Evolutionary conservation across 805 yeast species (phyloP).

Genomic region (Citeromyces matritensis): DNA sequence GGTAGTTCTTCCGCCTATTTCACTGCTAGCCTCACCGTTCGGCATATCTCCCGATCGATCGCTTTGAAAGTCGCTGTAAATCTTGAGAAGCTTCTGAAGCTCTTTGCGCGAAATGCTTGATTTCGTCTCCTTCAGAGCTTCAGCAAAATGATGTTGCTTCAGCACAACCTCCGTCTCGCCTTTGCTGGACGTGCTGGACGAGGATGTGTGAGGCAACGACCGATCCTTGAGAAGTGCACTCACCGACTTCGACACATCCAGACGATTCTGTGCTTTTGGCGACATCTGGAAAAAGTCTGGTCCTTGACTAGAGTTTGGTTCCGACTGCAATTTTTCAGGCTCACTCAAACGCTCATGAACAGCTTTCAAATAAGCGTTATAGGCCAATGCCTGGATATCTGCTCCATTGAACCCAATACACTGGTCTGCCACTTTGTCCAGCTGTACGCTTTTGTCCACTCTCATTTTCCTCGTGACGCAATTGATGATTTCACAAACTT

Average conservation of each 20-base stretch:
- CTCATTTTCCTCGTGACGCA: conserved; percentile 49
- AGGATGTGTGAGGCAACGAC: conserved; percentile 5
- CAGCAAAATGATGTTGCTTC: conserved; percentile 34
- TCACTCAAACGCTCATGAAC: conserved; percentile 53
- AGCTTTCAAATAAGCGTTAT: conserved; percentile 82
- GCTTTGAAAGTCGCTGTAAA: conserved; percentile 60
- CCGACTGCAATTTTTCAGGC: conserved; percentile 4
- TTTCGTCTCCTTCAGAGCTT: conserved; percentile 62
- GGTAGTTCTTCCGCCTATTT: conserved; percentile 76
- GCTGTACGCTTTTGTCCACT: conserved; percentile 31
- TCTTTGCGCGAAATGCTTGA: conserved; percentile 81
- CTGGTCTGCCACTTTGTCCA: conserved; percentile 34
- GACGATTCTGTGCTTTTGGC: conserved; percentile 2
- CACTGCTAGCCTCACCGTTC: conserved; percentile 64
- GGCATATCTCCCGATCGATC: conserved; percentile 79
- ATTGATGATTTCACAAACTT: conserved; percentile 57
- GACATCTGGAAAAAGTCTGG: conserved; percentile 10
- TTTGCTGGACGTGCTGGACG: conserved; percentile 2
- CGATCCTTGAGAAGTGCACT: conserved; percentile 6
- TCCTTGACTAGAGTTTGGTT: not conserved
- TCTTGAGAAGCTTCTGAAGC: conserved; percentile 37
- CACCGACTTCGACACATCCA: conserved; percentile 4
- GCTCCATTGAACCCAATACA: conserved; percentile 88
- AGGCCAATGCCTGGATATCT: conserved; percentile 82
- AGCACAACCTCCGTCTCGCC: conserved; percentile 24